A percentile compares a stretch with the other conserved stretches of the same genome.
These are phyloP conservation scores for Microdochium nivale DNA, from an alignment of 2,329 filamentous ascomycete species.

Conservation along the genomic window DNA sequence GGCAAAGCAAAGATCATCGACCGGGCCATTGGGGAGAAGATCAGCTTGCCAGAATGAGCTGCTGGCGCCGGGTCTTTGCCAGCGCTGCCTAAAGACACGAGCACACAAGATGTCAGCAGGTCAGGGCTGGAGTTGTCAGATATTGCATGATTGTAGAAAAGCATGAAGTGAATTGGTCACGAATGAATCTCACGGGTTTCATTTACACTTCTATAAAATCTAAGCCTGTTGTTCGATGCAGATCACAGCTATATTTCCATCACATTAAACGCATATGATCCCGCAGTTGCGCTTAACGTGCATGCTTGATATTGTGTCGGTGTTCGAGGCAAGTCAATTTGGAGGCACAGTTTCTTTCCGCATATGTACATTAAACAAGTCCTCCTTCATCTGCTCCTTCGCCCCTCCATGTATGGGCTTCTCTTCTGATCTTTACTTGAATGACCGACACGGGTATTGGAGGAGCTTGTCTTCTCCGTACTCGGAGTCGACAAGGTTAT, in stretches of 20 bases:
- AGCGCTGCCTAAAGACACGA: slow-evolving; percentile 11
- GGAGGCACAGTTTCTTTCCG: slow-evolving; percentile 4
- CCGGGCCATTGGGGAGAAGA: slow-evolving; percentile 45
- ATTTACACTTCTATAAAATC: slow-evolving; percentile 7
- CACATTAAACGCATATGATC: too few relatives aligned
- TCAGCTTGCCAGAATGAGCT: slow-evolving; percentile 4
- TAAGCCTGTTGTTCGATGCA: too few relatives aligned
- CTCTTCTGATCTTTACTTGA: slow-evolving; percentile 33
- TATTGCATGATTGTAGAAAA: neutral
- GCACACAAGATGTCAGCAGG: slow-evolving; percentile 15
- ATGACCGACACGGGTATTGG: slow-evolving; percentile 58
- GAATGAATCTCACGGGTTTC: slow-evolving; percentile 17
- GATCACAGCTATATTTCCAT: too few relatives aligned
- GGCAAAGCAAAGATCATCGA: slow-evolving; percentile 83
- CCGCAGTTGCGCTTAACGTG: too few relatives aligned
- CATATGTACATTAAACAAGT: slow-evolving; percentile 15
- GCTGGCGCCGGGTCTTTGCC: slow-evolving; percentile 1
- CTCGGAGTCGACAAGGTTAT: slow-evolving; percentile 40
- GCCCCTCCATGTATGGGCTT: neutral
- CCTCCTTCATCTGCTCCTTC: neutral
- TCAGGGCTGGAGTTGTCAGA: slow-evolving; percentile 5
- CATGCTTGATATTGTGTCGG: slow-evolving; percentile 1
- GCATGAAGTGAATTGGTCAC: slow-evolving; percentile 2
- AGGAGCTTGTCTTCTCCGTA: neutral
- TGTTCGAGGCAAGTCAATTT: neutral